phyloP scores from a whole-genome alignment of 805 yeast genomes.

The Cyberlindnera maritima region DNA sequence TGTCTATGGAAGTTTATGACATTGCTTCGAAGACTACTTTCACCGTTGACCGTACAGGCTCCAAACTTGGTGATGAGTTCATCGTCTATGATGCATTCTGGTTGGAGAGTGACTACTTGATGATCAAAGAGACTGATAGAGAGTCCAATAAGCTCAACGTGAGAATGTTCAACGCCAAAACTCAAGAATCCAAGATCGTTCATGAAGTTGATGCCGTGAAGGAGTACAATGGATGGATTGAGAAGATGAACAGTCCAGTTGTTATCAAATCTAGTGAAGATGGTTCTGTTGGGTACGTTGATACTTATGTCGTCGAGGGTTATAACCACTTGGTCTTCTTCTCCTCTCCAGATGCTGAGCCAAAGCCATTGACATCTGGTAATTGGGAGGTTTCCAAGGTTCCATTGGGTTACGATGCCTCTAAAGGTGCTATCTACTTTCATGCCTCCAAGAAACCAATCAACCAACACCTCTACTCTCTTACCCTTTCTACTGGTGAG shows the following conservation, averaged over 20 bases:
- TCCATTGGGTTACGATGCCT: slow-evolving; percentile 54
- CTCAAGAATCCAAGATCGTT: slow-evolving; percentile 35
- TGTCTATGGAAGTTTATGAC: slow-evolving; percentile 48
- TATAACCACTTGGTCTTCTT: slow-evolving; percentile 79
- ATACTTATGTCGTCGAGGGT: slow-evolving; percentile 64
- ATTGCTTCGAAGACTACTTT: slow-evolving; percentile 32
- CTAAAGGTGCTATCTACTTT: slow-evolving; percentile 49
- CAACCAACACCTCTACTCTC: slow-evolving; percentile 24
- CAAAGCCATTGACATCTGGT: slow-evolving; percentile 66
- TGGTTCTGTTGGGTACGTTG: slow-evolving; percentile 64
- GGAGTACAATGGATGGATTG: slow-evolving; percentile 70
- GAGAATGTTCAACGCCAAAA: slow-evolving; percentile 39
- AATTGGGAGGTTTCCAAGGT: slow-evolving; percentile 80
- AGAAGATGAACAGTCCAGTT: slow-evolving; percentile 58
- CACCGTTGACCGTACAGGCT: slow-evolving; percentile 26
- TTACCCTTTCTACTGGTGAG: slow-evolving; percentile 27
- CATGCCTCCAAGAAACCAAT: slow-evolving; percentile 58
- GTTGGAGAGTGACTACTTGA: slow-evolving; percentile 49
- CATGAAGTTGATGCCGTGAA: slow-evolving; percentile 43
- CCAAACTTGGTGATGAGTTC: slow-evolving; percentile 39
- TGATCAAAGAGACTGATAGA: slow-evolving; percentile 63
- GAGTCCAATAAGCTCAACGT: slow-evolving; percentile 62
- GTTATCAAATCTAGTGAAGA: slow-evolving; percentile 52
- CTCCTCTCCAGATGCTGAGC: slow-evolving; percentile 50
- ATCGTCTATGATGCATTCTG: slow-evolving; percentile 67